These are phyloP conservation scores for Neocatenulostroma microsporum DNA, from an alignment of 2,329 filamentous ascomycete species.

Conservation along the genomic window DNA sequence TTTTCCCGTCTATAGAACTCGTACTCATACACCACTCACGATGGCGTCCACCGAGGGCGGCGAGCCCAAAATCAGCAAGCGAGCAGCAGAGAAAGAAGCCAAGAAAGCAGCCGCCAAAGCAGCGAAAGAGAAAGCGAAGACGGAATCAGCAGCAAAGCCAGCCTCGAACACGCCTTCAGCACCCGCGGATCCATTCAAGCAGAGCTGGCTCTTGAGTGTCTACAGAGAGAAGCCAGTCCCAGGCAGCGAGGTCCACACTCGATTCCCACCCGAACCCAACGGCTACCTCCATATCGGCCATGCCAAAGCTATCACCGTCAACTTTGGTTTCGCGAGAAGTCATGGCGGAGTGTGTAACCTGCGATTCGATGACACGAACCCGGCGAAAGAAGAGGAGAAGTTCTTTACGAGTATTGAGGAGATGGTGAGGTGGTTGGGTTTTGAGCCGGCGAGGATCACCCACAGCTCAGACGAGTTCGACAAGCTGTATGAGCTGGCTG, in stretches of 20 bases:
- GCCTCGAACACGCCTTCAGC: constrained; percentile 14
- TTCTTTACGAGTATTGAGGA: constrained; percentile 88
- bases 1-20: too few species aligned
- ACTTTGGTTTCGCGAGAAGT: constrained; percentile 86
- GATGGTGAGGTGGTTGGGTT: constrained; percentile 79
- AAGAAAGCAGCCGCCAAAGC: constrained; percentile 43
- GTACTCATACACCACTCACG: too few species aligned
- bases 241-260: constrained; percentile 36
- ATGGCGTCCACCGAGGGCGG: constrained; percentile 12
- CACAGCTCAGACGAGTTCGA: constrained; percentile 89
- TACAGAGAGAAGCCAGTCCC: constrained; percentile 43
- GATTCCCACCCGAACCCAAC: constrained; percentile 61
- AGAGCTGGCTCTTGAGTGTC: constrained; percentile 44
- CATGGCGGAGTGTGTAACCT: constrained; percentile 71
- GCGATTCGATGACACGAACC: constrained; percentile 92
- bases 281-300: constrained; percentile 91
- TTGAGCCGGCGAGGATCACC: constrained; percentile 70
- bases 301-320: constrained; percentile 89
- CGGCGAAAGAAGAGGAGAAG: constrained; percentile 81
- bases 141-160: constrained; percentile 30
- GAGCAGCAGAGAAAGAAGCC: constrained; percentile 42
- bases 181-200: constrained; percentile 39
- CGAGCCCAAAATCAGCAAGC: constrained; percentile 38
- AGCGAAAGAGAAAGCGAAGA: constrained; percentile 23
- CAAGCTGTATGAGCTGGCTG: constrained; percentile 76